A percentile compares a stretch with the other conserved stretches of the same genome.
These are phyloP conservation scores for Hypericum perforatum DNA, from an alignment of 345 rosid species.

Conservation along the genomic window DNA sequence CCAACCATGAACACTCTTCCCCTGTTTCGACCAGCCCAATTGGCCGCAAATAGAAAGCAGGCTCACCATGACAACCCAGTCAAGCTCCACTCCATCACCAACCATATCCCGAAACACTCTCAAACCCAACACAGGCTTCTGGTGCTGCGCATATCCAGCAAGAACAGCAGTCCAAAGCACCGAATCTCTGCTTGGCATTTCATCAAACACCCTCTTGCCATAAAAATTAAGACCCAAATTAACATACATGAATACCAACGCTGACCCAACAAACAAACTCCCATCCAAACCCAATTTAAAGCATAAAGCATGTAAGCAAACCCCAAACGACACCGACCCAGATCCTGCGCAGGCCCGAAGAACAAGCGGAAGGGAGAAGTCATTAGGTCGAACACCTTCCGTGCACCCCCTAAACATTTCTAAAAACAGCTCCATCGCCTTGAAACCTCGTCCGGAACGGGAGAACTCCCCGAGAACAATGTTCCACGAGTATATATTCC, in stretches of 20 bases:
- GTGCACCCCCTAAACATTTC: constrained; percentile 31
- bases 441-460: constrained; percentile 30
- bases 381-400: constrained; percentile 30
- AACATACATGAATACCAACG: constrained; percentile 36
- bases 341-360: constrained; percentile 41
- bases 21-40: constrained; percentile 40
- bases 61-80: constrained; percentile 60
- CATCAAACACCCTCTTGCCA: constrained; percentile 47
- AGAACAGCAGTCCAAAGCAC: constrained; percentile 55
- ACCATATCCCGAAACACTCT: constrained; percentile 37
- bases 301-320: constrained; percentile 37
- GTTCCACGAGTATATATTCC: constrained; percentile 60
- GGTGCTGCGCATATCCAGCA: constrained; percentile 54
- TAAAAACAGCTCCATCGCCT: constrained; percentile 34
- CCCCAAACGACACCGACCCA: constrained; percentile 15
- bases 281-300: constrained; percentile 31
- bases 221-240: constrained; percentile 15
- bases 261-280: constrained; percentile 46
- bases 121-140: constrained; percentile 36
- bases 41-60: constrained; percentile 43
- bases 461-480: constrained; percentile 54
- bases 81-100: constrained; percentile 23
- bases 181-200: constrained; percentile 37
- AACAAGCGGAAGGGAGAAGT: constrained; percentile 56
- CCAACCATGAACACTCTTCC: constrained; percentile 60